Conservation (phyloP, 2,329 filamentous ascomycete genomes). For the Colletotrichum gloeosporioides region DNA sequence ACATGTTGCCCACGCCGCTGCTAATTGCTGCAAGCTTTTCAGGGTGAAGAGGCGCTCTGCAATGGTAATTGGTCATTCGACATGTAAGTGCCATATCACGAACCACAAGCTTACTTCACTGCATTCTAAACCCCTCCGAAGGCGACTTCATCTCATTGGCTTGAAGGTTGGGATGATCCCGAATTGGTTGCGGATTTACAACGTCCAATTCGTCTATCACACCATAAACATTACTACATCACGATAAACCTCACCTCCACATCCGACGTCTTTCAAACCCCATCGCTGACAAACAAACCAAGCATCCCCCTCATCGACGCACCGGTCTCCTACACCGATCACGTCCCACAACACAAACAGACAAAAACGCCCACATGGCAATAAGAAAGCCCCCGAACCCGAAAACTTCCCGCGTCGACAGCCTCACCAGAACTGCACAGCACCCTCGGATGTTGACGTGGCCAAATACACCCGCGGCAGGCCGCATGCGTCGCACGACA, state of each 20-base stretch:
- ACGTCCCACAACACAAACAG: neutral
- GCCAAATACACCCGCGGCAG: neutral
- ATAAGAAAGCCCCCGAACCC: neutral
- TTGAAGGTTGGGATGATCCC: too few species aligned
- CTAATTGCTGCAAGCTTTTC: too few species aligned
- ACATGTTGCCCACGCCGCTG: too few species aligned
- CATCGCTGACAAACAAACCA: neutral
- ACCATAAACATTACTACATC: accelerated
- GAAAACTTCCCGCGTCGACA: neutral
- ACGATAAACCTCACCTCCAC: accelerated
- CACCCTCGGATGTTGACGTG: neutral
- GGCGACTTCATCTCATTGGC: too few species aligned
- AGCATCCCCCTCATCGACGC: neutral
- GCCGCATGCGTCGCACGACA: neutral
- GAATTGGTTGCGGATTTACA: accelerated
- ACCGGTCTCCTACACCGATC: neutral
- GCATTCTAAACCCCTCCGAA: too few species aligned
- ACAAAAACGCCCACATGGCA: neutral
- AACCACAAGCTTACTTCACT: too few species aligned
- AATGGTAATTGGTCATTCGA: too few species aligned
- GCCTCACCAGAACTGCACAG: neutral
- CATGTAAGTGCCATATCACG: too few species aligned
- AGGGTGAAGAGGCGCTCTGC: too few species aligned
- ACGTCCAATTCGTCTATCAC: accelerated
- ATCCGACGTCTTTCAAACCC: neutral